Percentiles rank a stretch among this genome's conserved stretches.
These are phyloP conservation scores for Ceratocystis ficicola DNA, from an alignment of 2,329 filamentous ascomycete genomes.

Conservation along the genomic window DNA sequence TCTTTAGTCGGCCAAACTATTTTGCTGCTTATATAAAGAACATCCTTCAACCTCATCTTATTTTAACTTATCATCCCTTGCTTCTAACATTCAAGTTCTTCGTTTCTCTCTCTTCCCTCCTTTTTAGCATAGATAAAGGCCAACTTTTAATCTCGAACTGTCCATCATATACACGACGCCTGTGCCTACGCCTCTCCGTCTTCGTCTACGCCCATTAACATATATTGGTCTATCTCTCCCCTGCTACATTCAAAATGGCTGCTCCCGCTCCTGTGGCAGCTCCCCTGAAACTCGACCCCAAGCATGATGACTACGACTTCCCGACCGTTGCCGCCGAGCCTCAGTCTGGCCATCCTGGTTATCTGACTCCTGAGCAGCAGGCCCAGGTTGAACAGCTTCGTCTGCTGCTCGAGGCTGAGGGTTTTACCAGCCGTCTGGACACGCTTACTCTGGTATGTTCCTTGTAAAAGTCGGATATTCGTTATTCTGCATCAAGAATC, in stretches of 20 bases:
- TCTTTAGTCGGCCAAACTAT: background rate
- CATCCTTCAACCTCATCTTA: background rate
- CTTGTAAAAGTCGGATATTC: background rate
- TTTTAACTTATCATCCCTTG: background rate
- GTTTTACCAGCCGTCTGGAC: conserved; percentile 74
- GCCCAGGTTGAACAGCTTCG: conserved; percentile 80
- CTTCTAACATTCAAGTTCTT: background rate
- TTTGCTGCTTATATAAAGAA: conserved; percentile 1
- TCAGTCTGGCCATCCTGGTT: conserved; percentile 70
- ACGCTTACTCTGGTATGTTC: conserved; percentile 74
- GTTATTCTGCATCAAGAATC: background rate
- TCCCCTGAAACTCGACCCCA: conserved; percentile 55
- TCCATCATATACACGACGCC: background rate
- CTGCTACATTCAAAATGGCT: conserved; percentile 17
- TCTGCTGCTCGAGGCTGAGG: conserved; percentile 68
- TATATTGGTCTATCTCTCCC: background rate
- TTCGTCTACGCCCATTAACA: background rate
- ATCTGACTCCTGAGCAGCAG: conserved; percentile 77
- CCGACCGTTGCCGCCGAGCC: conserved; percentile 62
- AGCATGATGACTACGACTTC: conserved; percentile 94
- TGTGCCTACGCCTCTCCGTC: background rate
- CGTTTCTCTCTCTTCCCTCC: background rate
- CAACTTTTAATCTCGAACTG: background rate
- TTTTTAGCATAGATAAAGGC: conserved; percentile 2
- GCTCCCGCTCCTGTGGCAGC: conserved; percentile 18